A percentile compares a stretch with the other conserved stretches of the same genome.
Conservation (phyloP, 768 basidiomycete genomes). For the Mycena albidolilacea region DNA sequence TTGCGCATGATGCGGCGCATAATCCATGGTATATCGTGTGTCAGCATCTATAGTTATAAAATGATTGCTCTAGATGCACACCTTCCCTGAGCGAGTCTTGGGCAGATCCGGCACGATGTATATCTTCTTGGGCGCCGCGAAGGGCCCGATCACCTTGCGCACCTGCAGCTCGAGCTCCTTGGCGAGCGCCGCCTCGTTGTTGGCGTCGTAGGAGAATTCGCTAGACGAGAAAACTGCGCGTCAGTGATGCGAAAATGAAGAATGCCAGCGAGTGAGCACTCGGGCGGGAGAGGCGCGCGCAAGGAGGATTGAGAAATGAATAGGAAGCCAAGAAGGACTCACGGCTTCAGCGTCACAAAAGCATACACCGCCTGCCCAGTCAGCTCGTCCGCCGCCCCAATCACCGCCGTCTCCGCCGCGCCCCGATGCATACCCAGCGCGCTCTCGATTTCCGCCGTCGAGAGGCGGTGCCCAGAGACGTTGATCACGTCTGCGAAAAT, state of each 20-base stretch:
- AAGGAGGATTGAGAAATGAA: too few species aligned
- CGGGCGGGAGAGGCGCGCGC: too few species aligned
- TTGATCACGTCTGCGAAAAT: constrained; percentile 88
- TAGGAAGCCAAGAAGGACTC: constrained; percentile 46
- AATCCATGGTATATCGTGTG: constrained; percentile 62
- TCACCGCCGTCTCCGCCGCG: constrained; percentile 96
- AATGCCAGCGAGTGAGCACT: neutral
- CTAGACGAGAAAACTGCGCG: constrained; percentile 48
- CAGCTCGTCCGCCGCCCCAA: constrained; percentile 88
- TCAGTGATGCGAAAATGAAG: neutral
- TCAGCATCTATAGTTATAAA: neutral
- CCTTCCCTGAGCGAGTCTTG: constrained; percentile 97
- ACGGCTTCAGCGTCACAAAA: constrained; percentile 96
- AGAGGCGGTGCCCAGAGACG: constrained; percentile 96
- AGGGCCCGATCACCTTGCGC: constrained; percentile 97
- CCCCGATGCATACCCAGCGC: constrained; percentile 95
- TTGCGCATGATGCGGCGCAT: constrained; percentile 98
- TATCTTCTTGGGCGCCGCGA: constrained; percentile 96
- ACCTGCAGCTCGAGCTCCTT: constrained; percentile 97
- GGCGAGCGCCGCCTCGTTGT: constrained; percentile 76
- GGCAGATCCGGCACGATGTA: constrained; percentile 88
- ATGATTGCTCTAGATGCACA: constrained; percentile 46
- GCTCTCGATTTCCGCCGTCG: constrained; percentile 98
- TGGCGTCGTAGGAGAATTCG: constrained; percentile 84
- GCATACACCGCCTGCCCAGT: constrained; percentile 96